Evolutionary conservation across 768 basidiomycete species (phyloP), one percentile per base, ranked within the genome.

Genomic region (Collybia mongolica): DNA sequence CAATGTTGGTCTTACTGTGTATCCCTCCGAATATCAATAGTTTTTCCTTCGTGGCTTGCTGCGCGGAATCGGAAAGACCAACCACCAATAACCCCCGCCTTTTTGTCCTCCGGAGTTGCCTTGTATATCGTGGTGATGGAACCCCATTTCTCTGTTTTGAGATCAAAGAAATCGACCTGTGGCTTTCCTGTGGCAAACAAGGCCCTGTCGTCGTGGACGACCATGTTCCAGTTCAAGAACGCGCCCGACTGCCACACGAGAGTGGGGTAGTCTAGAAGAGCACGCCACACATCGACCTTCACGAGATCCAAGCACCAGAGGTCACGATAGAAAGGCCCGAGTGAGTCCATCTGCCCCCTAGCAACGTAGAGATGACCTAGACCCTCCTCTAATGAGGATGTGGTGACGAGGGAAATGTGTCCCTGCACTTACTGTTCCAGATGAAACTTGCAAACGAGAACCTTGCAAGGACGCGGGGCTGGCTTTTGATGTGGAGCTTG

Each of bases 11-110:
- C 8, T 28, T 52, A n/a, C 49, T 40, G 44, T 70, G 65, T 2
- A 54, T 55, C 2, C 73, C 74, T 2, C 69, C 71, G 46, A 75
- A 74, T 12, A 74, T 62, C 48, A 72, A 72, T 1, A 75, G 46
- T 36, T 66, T 70, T 28, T 63, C 62, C 12, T 63, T 51, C 20
- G 67, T 57, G 37, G 63, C 56, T 22, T 65, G 61, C 46, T 59
- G 56, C 0, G 62, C 55, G 18, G 57, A 47, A 41, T 61, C 56
- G 4, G 39, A 39, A 40, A 52, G 49, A 60, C 66, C 66, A 68
- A 8, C 52, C 35, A n/a, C 29, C 20, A 32, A 53, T 53, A 5
- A 63, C 39, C 3, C 63, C 62, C 6, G 55, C 56, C n/a, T 42
- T n/a, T 24, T 41, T 49, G 38, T 61, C 60, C 22, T 54, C 54